These are phyloP conservation scores for Rhodotorula glutinis DNA, from an alignment of 1,284 basidiomycete genomes.

Conservation along the genomic window DNA sequence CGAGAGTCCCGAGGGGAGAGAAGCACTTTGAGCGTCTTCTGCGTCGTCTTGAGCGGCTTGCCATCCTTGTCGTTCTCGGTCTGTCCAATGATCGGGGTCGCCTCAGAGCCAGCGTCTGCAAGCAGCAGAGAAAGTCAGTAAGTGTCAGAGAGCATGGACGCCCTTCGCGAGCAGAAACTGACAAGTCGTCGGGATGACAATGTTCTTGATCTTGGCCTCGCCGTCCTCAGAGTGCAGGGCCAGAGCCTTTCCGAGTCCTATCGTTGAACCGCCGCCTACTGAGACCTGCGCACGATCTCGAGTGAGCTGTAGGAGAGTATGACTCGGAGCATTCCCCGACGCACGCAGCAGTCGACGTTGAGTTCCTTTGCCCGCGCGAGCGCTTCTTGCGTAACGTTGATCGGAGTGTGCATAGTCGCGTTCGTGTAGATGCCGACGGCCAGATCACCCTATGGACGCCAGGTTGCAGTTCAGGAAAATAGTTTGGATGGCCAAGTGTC, in stretches of 20 bases:
- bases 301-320: too few species aligned
- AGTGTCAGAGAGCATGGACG: too few species aligned
- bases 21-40: conserved; percentile 49
- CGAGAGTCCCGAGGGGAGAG: too few species aligned
- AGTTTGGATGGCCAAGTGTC: conserved; percentile 33
- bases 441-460: conserved; percentile 26
- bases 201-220: conserved; percentile 51
- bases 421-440: conserved; percentile 43
- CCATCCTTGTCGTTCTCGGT: conserved; percentile 49
- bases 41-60: conserved; percentile 51
- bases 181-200: conserved; percentile 55
- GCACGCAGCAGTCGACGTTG: conserved; percentile 52
- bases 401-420: conserved; percentile 55
- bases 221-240: conserved; percentile 44
- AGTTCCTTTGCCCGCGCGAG: conserved; percentile 46
- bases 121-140: too few species aligned
- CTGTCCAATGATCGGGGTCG: conserved; percentile 54
- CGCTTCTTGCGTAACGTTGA: conserved; percentile 51
- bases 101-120: conserved; percentile 51
- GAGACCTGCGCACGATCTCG: conserved; percentile 34
- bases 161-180: background rate
- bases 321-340: too few species aligned
- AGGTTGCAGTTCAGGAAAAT: background rate
- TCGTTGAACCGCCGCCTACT: conserved; percentile 54
- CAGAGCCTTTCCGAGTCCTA: conserved; percentile 54